phyloP scores from a whole-genome alignment of 306 rosid species.

The Acacia confusa region DNA sequence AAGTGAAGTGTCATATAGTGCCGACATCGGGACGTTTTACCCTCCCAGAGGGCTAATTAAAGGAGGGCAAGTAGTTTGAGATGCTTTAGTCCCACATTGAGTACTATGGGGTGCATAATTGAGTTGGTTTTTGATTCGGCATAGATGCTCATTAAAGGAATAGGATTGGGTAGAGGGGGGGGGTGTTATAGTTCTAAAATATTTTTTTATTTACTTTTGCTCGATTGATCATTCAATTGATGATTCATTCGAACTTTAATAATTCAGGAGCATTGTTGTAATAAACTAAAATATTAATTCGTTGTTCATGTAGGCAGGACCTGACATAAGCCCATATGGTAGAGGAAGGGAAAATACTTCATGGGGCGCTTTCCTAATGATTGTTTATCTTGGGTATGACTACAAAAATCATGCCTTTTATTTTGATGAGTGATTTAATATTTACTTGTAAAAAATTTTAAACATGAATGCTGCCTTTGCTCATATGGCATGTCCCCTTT shows the following conservation, averaged over 20 bases:
- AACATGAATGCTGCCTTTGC: conserved; percentile 31
- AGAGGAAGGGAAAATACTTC: conserved; percentile 94
- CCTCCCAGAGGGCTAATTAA: neutral
- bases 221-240: conserved; percentile 24
- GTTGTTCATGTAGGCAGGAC: conserved; percentile 71
- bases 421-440: conserved; percentile 18
- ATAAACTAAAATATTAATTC: conserved; percentile 31
- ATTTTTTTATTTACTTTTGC: conserved; percentile 17
- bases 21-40: neutral
- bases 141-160: neutral
- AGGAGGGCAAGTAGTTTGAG: neutral
- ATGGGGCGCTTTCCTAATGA: conserved; percentile 89
- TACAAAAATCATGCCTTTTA: conserved; percentile 28
- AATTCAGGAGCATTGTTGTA: conserved; percentile 14
- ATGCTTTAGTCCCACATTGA: neutral
- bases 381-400: conserved; percentile 93
- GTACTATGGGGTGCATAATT: neutral
- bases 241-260: conserved; percentile 16
- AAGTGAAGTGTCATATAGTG: neutral
- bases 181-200: neutral
- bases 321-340: conserved; percentile 72
- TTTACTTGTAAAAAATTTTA: neutral
- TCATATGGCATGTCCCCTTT: conserved; percentile 13
- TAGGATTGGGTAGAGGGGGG: neutral
- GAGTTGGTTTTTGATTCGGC: neutral